Base-by-base conservation (phyloP, 129 eudicot species). In the Pittosporum tobira region DNA sequence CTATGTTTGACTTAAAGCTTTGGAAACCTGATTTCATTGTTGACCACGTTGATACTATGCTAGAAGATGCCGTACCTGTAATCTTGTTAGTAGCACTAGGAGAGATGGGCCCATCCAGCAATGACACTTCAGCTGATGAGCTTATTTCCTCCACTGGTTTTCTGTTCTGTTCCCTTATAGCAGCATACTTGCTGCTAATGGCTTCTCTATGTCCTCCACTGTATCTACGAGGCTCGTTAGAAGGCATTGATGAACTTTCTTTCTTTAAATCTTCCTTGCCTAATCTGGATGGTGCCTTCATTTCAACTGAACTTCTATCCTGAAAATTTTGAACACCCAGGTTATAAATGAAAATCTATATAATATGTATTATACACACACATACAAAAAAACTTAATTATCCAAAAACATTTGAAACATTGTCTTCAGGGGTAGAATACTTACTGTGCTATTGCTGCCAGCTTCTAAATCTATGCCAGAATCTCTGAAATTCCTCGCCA, bases 151-250 rank as follows among this genome's bases (percentile, higher is more conserved):
- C 88, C 2, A 42, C 40, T 47, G 73, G 7, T 44, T 51, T 56
- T 56, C 71, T 72, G 55, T 29, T 74, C 57, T 82, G 94, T 71
- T 82, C 89, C 71, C 89, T 74, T 26, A 86, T 65, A 29, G 95
- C 83, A 66, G 90, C 81, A 61, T 91, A 91, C 46, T 91, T 91
- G 87, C 71, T 77, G 76, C 84, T 83, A 7, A 91, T 86, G 18
- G 90, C 82, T 75, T 91, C 98, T 64, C 79, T 67, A 66, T 67
- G 81, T 60, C 84, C 94, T 60, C 84, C 94, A 51, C 79, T 57
- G 60, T 79, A 79, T 64, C 72, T 77, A 38, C 76, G 78, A 43
- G 45, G 42, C 30, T 78, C 77, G 14, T 72, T 79, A 28, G 53
- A 54, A 49, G 77, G 72, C 57, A 56, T 77, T 48, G 88, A 75